These are phyloP conservation scores for Polyporus tsugae DNA, from an alignment of 1,284 basidiomycete species.

Conservation along the genomic window DNA sequence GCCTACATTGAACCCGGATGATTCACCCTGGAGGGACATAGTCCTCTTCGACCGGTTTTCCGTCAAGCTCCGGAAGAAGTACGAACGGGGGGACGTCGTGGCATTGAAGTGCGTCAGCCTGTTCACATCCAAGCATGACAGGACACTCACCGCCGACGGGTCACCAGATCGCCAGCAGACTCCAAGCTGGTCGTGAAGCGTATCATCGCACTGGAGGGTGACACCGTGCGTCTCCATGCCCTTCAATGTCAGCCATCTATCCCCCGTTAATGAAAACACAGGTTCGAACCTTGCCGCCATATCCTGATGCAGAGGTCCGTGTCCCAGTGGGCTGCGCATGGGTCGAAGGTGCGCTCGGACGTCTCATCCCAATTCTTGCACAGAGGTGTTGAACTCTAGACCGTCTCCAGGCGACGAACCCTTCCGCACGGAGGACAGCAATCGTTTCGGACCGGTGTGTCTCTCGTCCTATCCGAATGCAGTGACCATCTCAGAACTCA, in stretches of 20 bases:
- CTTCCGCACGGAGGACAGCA: slow-evolving; percentile 76
- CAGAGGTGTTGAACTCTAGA: background rate
- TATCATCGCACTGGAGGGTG: slow-evolving; percentile 71
- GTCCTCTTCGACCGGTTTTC: slow-evolving; percentile 68
- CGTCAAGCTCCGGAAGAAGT: slow-evolving; percentile 46
- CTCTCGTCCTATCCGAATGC: background rate
- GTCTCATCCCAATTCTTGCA: background rate
- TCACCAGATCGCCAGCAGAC: slow-evolving; percentile 65
- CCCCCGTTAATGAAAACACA: slow-evolving; percentile 22
- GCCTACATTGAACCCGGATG: slow-evolving; percentile 82
- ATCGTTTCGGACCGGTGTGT: slow-evolving; percentile 74
- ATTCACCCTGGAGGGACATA: slow-evolving; percentile 65
- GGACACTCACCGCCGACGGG: background rate
- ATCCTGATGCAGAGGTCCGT: slow-evolving; percentile 60
- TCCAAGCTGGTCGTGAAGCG: slow-evolving; percentile 67
- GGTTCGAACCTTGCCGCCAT: slow-evolving; percentile 76
- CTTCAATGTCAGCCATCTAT: background rate
- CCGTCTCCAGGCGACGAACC: slow-evolving; percentile 62
- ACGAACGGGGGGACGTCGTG: slow-evolving; percentile 71
- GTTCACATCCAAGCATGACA: slow-evolving; percentile 7
- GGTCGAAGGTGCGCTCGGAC: slow-evolving; percentile 69
- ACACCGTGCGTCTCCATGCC: slow-evolving; percentile 47
- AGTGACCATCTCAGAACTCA: background rate
- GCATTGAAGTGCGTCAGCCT: slow-evolving; percentile 55
- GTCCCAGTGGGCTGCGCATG: slow-evolving; percentile 73